Percentiles rank a stretch among this genome's conserved stretches.
phyloP scores from a whole-genome alignment of 73 alveolate genomes.

The Symbiodinium natans region DNA sequence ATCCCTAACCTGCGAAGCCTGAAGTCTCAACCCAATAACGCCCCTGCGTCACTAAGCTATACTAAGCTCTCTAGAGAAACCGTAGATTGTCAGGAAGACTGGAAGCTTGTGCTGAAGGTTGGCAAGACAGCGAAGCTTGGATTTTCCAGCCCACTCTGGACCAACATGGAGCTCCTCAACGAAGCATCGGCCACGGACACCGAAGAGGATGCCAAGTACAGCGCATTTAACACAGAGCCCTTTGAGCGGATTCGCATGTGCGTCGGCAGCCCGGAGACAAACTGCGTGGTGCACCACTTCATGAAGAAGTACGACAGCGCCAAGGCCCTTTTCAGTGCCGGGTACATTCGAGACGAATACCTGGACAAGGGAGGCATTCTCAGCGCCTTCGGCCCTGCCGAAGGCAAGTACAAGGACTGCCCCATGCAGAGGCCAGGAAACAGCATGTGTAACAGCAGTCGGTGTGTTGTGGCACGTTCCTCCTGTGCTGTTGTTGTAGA shows the following conservation, averaged over 20 bases:
- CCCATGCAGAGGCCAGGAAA: neutral
- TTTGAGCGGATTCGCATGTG: constrained; percentile 25
- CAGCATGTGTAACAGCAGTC: too few relatives aligned
- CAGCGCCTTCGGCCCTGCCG: neutral
- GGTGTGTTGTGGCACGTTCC: too few relatives aligned
- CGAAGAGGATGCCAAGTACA: constrained; percentile 5
- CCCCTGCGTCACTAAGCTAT: too few relatives aligned
- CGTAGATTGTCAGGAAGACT: too few relatives aligned
- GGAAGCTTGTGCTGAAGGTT: neutral
- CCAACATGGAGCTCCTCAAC: neutral
- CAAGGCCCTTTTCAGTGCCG: constrained; percentile 4
- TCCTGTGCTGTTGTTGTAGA: too few relatives aligned
- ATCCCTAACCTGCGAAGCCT: too few relatives aligned
- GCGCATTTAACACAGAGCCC: neutral
- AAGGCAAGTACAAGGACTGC: neutral
- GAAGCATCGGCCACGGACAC: neutral
- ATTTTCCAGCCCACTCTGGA: neutral
- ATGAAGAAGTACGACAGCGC: neutral
- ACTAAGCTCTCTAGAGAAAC: too few relatives aligned
- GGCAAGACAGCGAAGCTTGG: neutral
- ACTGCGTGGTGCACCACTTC: constrained; percentile 19
- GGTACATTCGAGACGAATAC: neutral
- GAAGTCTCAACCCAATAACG: too few relatives aligned
- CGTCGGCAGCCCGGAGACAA: constrained; percentile 27
- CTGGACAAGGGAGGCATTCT: neutral